Conservation (phyloP, 257 asterid species). For the Solanum virginianum region DNA sequence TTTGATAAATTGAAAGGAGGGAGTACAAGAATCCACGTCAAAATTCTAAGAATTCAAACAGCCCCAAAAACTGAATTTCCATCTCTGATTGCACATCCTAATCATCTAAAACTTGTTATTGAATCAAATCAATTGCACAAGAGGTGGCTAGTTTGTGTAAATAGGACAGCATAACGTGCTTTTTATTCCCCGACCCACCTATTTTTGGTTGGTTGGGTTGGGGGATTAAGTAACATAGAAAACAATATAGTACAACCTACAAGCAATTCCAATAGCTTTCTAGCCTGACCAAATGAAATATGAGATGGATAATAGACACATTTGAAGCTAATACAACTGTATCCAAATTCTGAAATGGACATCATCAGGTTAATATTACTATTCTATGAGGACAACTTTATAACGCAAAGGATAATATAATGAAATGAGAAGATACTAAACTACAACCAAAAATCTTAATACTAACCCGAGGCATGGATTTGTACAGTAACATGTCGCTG, state of each 20-base stretch:
- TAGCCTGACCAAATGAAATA: neutral
- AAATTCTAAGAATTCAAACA: neutral
- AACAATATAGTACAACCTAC: neutral
- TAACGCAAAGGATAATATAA: neutral
- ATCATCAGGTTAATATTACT: neutral
- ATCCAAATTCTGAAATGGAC: neutral
- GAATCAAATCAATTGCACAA: neutral
- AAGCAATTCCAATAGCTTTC: neutral
- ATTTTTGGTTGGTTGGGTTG: neutral
- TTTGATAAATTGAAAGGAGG: neutral
- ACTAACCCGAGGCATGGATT: slow-evolving; percentile 69
- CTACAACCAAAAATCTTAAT: neutral
- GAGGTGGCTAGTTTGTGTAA: neutral
- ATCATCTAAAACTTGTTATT: neutral
- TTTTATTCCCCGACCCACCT: neutral
- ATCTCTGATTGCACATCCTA: neutral
- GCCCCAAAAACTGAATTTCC: neutral
- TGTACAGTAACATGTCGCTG: slow-evolving; percentile 54
- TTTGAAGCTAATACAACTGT: neutral
- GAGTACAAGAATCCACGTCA: neutral
- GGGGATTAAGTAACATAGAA: neutral
- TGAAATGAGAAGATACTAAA: neutral
- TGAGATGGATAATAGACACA: neutral
- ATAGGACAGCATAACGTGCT: neutral
- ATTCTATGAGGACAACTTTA: neutral